Evolutionary conservation across 345 rosid species (phyloP), one percentile per base, ranked within the genome.

Genomic region (Ceriops tagal): DNA sequence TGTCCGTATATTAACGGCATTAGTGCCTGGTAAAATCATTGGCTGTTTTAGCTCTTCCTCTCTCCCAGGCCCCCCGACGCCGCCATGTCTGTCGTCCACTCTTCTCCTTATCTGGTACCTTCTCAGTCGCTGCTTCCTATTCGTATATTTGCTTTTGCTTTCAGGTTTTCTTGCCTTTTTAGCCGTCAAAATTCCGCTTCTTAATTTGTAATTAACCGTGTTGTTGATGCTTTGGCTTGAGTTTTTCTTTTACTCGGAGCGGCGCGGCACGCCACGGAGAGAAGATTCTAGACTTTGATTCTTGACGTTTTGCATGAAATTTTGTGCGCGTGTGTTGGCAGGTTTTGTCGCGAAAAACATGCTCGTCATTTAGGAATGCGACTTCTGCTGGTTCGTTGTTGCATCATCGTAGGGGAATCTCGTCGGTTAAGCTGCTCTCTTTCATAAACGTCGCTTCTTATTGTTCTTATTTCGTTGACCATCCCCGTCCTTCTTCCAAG

Each of bases 91-190:
- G 69, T 85, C 81, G 79, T 84, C 69, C 96, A 90, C 15, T 71
- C 88, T 20, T 87, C 96, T 73, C 80, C 96, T 71, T 87, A 74
- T 67, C 74, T 72, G 78, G 98, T 90, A 77, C 43, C 75, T 66
- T 10, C 49, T 26, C 32, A 18, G 20, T 52, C 6, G 16, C 30
- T 15, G 10, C 28, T 3, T 24, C 1, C 18, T 56, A 11, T 56
- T 9, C 11, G 28, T 56, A 3, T 1, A 22, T 4, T 11, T 26
- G 24, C 11, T 63, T 62, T 7, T 11, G 28, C 11, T 35, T 8
- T 28, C 63, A 6, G 28, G 1, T 37, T n/a, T 59, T 21, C 55
- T 35, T 63, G 5, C 27, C 27, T 28, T 30, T 16, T n/a, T 52
- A 34, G 37, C 0, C 35, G 58, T 24, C 16, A 20, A 37, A 28